These are phyloP conservation scores for Vinca minor DNA, from an alignment of 257 asterid species.

Conservation along the genomic window DNA sequence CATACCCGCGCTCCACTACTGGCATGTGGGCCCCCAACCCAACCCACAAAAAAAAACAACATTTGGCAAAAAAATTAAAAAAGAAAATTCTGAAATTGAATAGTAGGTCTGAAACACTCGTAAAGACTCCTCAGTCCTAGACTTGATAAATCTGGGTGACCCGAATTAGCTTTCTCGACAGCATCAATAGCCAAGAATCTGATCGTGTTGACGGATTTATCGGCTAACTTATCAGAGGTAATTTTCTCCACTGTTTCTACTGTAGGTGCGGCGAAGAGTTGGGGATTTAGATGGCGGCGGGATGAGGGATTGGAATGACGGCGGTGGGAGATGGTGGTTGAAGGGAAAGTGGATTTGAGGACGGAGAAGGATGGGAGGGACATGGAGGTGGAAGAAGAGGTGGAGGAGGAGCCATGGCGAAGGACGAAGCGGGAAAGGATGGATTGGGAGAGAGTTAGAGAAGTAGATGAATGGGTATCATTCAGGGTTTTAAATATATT, in stretches of 20 bases:
- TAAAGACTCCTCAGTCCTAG: too few relatives aligned
- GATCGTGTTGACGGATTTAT: constrained; percentile 49
- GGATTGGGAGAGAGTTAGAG: constrained; percentile 85
- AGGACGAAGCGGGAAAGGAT: constrained; percentile 54
- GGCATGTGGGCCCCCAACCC: too few relatives aligned
- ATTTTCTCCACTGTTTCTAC: constrained; percentile 63
- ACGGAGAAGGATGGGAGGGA: constrained; percentile 46
- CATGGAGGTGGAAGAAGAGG: constrained; percentile 12
- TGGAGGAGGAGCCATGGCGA: constrained; percentile 31
- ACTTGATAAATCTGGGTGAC: constrained; percentile 47
- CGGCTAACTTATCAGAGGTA: constrained; percentile 56
- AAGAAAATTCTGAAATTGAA: too few relatives aligned
- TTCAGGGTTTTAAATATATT: too few relatives aligned
- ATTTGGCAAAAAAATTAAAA: too few relatives aligned
- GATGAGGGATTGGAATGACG: constrained; percentile 12
- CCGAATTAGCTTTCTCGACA: constrained; percentile 44
- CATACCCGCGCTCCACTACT: too few relatives aligned
- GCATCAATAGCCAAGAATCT: constrained; percentile 44
- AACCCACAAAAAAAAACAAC: too few relatives aligned
- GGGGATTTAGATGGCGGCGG: constrained; percentile 15
- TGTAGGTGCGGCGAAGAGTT: constrained; percentile 46
- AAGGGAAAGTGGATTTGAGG: constrained; percentile 39
- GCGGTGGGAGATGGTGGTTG: constrained; percentile 26
- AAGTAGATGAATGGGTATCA: constrained; percentile 72
- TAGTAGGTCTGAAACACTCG: too few relatives aligned